These are phyloP conservation scores for Scedosporium apiospermum DNA, from an alignment of 2,329 filamentous ascomycete genomes.

Conservation along the genomic window DNA sequence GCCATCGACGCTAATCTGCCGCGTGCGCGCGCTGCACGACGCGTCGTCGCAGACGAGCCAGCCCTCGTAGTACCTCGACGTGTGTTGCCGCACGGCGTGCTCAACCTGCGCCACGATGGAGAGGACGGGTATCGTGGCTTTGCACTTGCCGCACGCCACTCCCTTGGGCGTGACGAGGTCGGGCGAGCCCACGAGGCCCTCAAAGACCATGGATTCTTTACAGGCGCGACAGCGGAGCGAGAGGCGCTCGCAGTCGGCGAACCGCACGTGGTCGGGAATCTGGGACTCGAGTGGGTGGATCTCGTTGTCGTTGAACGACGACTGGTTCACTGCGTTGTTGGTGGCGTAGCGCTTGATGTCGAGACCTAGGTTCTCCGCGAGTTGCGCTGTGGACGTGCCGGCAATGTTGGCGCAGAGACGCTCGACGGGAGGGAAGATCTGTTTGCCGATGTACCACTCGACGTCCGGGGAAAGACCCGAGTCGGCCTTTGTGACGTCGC, in stretches of 20 bases:
- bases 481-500: conserved; percentile 73
- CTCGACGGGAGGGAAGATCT: conserved; percentile 96
- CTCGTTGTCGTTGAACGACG: conserved; percentile 48
- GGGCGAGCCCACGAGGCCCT: conserved; percentile 56
- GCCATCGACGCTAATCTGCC: conserved; percentile 90
- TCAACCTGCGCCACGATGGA: conserved; percentile 82
- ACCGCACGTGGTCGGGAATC: conserved; percentile 83
- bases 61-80: conserved; percentile 81
- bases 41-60: conserved; percentile 88
- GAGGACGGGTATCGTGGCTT: conserved; percentile 54
- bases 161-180: conserved; percentile 63
- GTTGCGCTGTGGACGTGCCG: conserved; percentile 79
- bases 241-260: conserved; percentile 70
- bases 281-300: conserved; percentile 91
- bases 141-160: conserved; percentile 64
- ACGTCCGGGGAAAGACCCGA: conserved; percentile 74
- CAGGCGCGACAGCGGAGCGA: conserved; percentile 74
- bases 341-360: conserved; percentile 76
- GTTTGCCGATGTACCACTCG: conserved; percentile 98
- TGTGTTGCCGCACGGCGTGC: conserved; percentile 66
- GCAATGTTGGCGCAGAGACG: conserved; percentile 93
- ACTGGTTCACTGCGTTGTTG: conserved; percentile 33
- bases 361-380: conserved; percentile 89
- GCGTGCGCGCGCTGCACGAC: conserved; percentile 75
- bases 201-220: conserved; percentile 62